phyloP scores from a whole-genome alignment of 1,284 basidiomycete genomes.

The Neolentinus lepideus region DNA sequence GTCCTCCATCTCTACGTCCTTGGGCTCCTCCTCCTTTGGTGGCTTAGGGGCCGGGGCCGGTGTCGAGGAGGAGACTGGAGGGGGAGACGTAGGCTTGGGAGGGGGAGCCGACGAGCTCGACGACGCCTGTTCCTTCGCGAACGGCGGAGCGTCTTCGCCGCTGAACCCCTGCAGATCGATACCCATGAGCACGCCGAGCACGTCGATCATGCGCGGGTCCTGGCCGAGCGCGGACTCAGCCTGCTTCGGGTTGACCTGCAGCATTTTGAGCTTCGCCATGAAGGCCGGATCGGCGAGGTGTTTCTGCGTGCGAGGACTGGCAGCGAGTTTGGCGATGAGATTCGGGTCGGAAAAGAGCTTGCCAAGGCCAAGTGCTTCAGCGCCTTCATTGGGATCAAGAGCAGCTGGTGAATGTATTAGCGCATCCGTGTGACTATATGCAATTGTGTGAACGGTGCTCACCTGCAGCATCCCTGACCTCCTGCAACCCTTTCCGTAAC shows the following conservation, averaged over 20 bases:
- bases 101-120: slow-evolving; percentile 14
- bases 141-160: slow-evolving; percentile 67
- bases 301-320: slow-evolving; percentile 81
- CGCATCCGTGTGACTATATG: not conserved
- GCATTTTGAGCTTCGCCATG: slow-evolving; percentile 52
- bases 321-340: slow-evolving; percentile 75
- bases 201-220: slow-evolving; percentile 92
- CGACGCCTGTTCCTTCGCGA: slow-evolving; percentile 23
- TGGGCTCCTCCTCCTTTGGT: slow-evolving; percentile 35
- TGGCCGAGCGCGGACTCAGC: slow-evolving; percentile 34
- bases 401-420: not conserved
- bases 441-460: slow-evolving; percentile 12
- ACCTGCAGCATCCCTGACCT: slow-evolving; percentile 80
- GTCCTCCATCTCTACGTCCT: slow-evolving; percentile 55
- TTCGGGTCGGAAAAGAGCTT: slow-evolving; percentile 86
- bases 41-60: slow-evolving; percentile 31
- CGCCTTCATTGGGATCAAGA: slow-evolving; percentile 23
- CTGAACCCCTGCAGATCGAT: slow-evolving; percentile 88
- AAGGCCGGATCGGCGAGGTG: slow-evolving; percentile 82
- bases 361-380: slow-evolving; percentile 50
- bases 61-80: slow-evolving; percentile 27
- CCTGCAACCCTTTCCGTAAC: slow-evolving; percentile 82
- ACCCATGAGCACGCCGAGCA: slow-evolving; percentile 90
- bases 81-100: slow-evolving; percentile 31
- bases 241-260: slow-evolving; percentile 57